Conservation (phyloP, 805 yeast species). For the Saccharomycopsis fibuligera region DNA sequence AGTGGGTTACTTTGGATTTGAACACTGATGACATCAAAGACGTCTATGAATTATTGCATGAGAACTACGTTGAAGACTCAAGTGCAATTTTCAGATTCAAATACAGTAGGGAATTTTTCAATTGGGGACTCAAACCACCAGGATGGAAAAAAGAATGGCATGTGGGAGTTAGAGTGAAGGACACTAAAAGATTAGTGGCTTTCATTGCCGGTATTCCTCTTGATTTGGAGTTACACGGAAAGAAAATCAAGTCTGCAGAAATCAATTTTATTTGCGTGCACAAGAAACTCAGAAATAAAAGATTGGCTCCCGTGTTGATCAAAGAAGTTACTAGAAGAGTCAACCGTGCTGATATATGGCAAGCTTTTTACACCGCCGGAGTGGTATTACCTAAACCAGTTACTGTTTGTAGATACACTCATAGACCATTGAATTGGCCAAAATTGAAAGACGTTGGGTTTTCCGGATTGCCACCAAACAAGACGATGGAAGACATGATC, state of each 20-base stretch:
- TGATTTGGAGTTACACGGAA: constrained; percentile 51
- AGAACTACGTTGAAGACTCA: constrained; percentile 90
- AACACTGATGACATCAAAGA: constrained; percentile 52
- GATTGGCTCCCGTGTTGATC: constrained; percentile 90
- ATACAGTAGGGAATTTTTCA: constrained; percentile 73
- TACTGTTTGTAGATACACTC: constrained; percentile 81
- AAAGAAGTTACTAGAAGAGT: constrained; percentile 92
- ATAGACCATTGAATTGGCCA: constrained; percentile 90
- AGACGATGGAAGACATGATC: constrained; percentile 61
- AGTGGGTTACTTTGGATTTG: constrained; percentile 80
- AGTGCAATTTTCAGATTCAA: constrained; percentile 90
- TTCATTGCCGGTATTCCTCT: constrained; percentile 90
- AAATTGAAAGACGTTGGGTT: constrained; percentile 88
- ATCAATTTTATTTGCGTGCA: constrained; percentile 93
- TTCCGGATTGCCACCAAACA: constrained; percentile 66
- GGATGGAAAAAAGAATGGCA: constrained; percentile 90
- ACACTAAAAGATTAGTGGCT: constrained; percentile 73
- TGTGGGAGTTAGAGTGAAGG: constrained; percentile 84
- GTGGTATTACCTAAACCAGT: constrained; percentile 89
- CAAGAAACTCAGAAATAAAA: constrained; percentile 85
- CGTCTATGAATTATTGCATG: constrained; percentile 72
- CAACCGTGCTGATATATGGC: constrained; percentile 82
- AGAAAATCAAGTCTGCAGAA: constrained; percentile 62
- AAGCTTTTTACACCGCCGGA: constrained; percentile 93
- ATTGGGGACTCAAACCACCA: constrained; percentile 93